A percentile compares a stretch with the other conserved stretches of the same genome.
phyloP scores from a whole-genome alignment of 371 early-diverging fungal genomes.

The Catenaria anguillulae region DNA sequence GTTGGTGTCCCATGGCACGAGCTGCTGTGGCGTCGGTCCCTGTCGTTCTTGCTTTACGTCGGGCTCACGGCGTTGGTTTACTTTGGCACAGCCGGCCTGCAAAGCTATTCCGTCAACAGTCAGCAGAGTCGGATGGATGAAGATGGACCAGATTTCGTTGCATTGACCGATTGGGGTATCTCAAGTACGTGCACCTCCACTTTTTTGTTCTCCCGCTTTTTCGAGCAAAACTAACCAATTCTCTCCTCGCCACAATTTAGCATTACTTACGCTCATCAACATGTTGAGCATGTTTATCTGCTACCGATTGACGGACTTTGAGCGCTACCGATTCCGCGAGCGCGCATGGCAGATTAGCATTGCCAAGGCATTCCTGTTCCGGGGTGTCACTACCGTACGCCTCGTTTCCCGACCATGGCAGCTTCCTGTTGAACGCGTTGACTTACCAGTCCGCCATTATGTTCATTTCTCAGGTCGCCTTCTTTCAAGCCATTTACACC shows the following conservation, averaged over 20 bases:
- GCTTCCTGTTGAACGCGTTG: too few relatives aligned
- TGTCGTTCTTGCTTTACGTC: background rate
- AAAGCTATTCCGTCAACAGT: too few relatives aligned
- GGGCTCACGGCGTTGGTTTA: background rate
- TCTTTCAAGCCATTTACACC: background rate
- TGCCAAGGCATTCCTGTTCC: slow-evolving; percentile 2
- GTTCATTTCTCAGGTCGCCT: too few relatives aligned
- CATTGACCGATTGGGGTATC: background rate
- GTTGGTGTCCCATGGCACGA: background rate
- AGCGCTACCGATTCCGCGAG: background rate
- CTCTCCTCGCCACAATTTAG: background rate
- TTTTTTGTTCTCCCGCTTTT: too few relatives aligned
- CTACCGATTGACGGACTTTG: background rate
- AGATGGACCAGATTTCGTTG: background rate
- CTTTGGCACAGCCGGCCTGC: background rate
- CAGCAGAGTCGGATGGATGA: too few relatives aligned
- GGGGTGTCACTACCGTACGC: too few relatives aligned
- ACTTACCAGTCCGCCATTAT: too few relatives aligned
- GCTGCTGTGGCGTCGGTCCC: background rate
- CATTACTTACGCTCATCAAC: background rate
- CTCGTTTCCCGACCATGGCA: too few relatives aligned
- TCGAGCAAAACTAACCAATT: too few relatives aligned
- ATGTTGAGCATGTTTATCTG: background rate
- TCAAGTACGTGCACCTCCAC: too few relatives aligned
- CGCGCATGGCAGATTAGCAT: background rate